Base-by-base conservation (phyloP, 2,329 filamentous ascomycete species). In the Thelonectria rubi region DNA sequence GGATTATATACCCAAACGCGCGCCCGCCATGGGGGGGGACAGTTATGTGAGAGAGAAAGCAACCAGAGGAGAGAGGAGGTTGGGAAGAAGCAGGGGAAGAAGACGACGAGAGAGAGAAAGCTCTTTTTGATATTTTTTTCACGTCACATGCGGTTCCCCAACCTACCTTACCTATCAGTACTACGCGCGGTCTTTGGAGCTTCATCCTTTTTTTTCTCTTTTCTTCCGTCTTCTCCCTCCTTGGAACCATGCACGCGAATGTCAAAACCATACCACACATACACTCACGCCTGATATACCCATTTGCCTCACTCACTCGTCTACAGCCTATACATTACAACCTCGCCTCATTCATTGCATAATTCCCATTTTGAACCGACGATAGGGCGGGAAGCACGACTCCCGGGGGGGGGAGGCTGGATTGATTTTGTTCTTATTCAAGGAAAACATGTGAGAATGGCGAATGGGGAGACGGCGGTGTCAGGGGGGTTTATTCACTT, bases 81-180 rank as follows among this genome's bases (percentile, higher is more conserved):
- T 48, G 58, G 45, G 59, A 60, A 53, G 51, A 62, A 61, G 45
- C 46, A 30, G 9, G n/a, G 63, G 47, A 24, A 54, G 53, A 56
- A 55, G 58, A 67, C 58, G 62, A 43, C 26, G 26, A 67, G 64
- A 66, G 47, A 65, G 45, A 56, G 62, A 62, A 72, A 65, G 58
- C 57, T 58, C 58, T 58, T 66, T 67, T 69, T 66, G 46, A 70
- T 69, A 65, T 71, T 66, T 70, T 30, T 37, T 37, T 15, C 20
- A 21, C 20, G 6, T 20, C 63, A 64, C 69, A 63, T 65, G 60
- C 67, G 65, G 63, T 66, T 47, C 64, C 63, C 64, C 60, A 56
- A 53, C 54, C 63, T 54, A 66, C 56, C 30, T 63, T 54, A 47
- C 64, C 55, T 30, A 50, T 20, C 56, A 50, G 17, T 34, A 58